Evolutionary conservation across 441 rosid genomes (phyloP).

Genomic region (Populus hybrid): DNA sequence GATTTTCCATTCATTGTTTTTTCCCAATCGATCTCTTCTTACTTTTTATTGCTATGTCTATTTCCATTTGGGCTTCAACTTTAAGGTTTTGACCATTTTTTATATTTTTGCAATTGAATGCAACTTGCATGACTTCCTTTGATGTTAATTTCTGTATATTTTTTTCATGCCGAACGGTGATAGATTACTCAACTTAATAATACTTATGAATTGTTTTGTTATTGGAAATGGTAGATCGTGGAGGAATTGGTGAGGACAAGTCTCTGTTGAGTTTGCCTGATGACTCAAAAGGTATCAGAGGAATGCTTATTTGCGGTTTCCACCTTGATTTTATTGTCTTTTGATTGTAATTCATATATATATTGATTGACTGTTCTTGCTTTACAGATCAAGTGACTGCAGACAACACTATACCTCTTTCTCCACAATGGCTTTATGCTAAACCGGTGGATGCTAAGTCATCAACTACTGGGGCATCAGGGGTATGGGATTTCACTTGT

Average conservation of each 20-base stretch:
- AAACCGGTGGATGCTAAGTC: conserved; percentile 18
- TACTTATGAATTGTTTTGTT: not conserved
- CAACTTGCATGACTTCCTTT: not conserved
- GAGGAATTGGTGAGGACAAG: conserved; percentile 34
- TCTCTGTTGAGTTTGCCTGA: conserved; percentile 23
- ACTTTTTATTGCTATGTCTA: not conserved
- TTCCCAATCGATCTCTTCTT: conserved; percentile 4
- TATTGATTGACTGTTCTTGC: not conserved
- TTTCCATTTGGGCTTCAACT: not conserved
- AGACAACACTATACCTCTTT: conserved; percentile 82
- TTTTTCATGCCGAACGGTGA: not conserved
- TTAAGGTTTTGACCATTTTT: not conserved
- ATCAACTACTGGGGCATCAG: conserved; percentile 6
- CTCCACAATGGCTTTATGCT: conserved; percentile 90
- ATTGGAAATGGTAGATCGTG: conserved; percentile 22
- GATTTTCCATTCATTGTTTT: not conserved
- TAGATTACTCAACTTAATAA: not conserved
- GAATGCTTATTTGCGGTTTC: not conserved
- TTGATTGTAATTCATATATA: not conserved
- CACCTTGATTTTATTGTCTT: not conserved
- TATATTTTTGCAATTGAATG: not conserved
- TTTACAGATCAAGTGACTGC: conserved; percentile 56
- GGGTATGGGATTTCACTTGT: conserved; percentile 1
- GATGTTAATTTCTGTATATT: not conserved
- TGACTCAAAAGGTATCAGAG: conserved; percentile 43